phyloP scores from a whole-genome alignment of 495 filamentous ascomycete genomes.

The Penicillium canariense region DNA sequence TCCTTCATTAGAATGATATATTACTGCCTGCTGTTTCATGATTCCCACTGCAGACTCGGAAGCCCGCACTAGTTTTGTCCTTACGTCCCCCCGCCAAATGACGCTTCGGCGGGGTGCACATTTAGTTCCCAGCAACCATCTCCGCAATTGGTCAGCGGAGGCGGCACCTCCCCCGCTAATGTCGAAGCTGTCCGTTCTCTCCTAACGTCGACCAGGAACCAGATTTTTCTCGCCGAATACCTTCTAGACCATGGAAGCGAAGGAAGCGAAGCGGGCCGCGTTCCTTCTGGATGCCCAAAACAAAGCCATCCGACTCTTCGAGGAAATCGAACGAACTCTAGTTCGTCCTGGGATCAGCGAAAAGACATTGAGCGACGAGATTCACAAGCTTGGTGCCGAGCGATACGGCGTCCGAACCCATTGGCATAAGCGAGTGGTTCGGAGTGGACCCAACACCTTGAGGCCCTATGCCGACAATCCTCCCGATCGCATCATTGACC shows the following conservation, averaged over 20 bases:
- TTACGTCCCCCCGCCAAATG: too few species aligned
- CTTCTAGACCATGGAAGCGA: background rate
- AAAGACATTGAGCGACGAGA: conserved; percentile 46
- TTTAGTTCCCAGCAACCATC: background rate
- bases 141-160: background rate
- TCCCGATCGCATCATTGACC: conserved; percentile 45
- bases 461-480: conserved; percentile 46
- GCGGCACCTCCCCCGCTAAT: background rate
- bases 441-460: conserved; percentile 49
- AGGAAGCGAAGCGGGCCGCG: conserved; percentile 30
- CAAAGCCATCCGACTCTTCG: conserved; percentile 45
- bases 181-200: background rate
- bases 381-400: conserved; percentile 44
- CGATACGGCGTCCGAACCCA: conserved; percentile 44
- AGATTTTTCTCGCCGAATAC: background rate
- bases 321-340: conserved; percentile 46
- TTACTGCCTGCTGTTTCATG: too few species aligned
- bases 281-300: conserved; percentile 42
- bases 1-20: too few species aligned
- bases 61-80: too few species aligned
- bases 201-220: background rate
- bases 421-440: conserved; percentile 53
- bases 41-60: too few species aligned
- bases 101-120: background rate
- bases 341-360: conserved; percentile 47